phyloP scores from a whole-genome alignment of 176 grass and related monocot genomes.

The Poa pratensis region DNA sequence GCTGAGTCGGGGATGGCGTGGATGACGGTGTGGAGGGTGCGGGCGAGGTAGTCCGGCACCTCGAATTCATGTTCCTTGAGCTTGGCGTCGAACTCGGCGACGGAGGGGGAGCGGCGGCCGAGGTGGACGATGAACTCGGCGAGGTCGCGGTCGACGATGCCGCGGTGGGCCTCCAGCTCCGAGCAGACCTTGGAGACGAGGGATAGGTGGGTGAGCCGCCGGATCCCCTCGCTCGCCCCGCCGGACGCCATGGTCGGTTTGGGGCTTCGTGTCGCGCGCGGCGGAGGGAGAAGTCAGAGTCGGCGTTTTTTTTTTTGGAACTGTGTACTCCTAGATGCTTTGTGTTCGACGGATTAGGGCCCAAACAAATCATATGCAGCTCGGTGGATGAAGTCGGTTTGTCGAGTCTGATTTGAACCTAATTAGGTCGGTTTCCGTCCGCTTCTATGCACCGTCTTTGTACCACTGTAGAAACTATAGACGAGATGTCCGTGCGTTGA shows the following conservation, averaged over 20 bases:
- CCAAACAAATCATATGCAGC: too few species aligned
- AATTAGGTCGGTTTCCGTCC: too few species aligned
- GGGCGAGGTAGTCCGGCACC: conserved; percentile 56
- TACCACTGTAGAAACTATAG: too few species aligned
- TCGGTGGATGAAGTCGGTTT: too few species aligned
- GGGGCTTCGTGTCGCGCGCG: neutral
- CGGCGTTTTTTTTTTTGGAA: too few species aligned
- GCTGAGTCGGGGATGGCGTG: conserved; percentile 37
- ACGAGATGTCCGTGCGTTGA: too few species aligned
- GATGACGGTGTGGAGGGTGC: conserved; percentile 65
- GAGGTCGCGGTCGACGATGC: conserved; percentile 41
- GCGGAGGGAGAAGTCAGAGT: too few species aligned
- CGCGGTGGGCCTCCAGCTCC: conserved; percentile 60
- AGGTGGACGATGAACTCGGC: conserved; percentile 67
- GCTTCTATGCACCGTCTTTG: too few species aligned
- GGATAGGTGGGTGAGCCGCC: conserved; percentile 52
- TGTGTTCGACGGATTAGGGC: too few species aligned
- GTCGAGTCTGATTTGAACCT: too few species aligned
- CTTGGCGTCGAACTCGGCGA: conserved; percentile 51
- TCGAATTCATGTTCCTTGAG: conserved; percentile 44
- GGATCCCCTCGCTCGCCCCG: conserved; percentile 38
- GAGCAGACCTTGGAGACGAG: conserved; percentile 62
- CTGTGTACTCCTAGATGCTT: too few species aligned
- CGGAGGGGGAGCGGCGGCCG: conserved; percentile 44
- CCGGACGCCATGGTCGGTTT: neutral